Base-by-base conservation (phyloP, 108 stramenopile genomes). In the Cyclotella atomus region DNA sequence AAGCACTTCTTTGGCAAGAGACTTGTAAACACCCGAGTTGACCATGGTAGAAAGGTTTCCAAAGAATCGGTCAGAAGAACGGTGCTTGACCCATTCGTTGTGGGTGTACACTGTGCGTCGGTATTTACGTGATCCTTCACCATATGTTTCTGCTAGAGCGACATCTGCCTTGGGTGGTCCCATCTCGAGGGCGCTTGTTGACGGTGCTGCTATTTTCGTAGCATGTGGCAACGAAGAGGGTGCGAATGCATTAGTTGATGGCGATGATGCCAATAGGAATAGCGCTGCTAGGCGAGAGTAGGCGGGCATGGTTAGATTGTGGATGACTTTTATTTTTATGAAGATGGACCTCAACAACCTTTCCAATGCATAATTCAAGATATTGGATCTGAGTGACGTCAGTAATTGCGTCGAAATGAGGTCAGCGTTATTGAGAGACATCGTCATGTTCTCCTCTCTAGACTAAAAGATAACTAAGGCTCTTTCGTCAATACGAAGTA, bases 91-190 rank as follows among this genome's bases (percentile, higher is more conserved):
- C 90, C 90, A 91, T 52, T 91, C 88, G 2, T 85, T 83, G 61
- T 91, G 88, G 3, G 85, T 77, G 70, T 89, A 91, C 23, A 91
- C 90, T 3, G 90, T 91, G 6, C 90, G 84, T 41, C 90, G 86
- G 73, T 81, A 88, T 54, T 85, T 83, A 30, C 90, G 78, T 19
- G 68, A 72, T 2, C 70, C 85, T 79, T 91, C 90, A 35, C 90
- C 90, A 38, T 76, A 76, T 1, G 64, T 74, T 53, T 71, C 76
- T 15, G 36, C 55, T 0, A 65, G 44, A 19, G 52, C 36, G 5
- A 65, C 56, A 5, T 74, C 45, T 15, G 64, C 20, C 24, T 23
- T 66, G 14, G 73, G 55, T 21, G 65, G 65, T 16, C 65, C 65
- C 73, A 74, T 74, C 16, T 71, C 27, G 20, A 71, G 14, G 10